These are phyloP conservation scores for Saccharomyces hybrid DNA, from an alignment of 1,139 yeast genomes.

Conservation along the genomic window DNA sequence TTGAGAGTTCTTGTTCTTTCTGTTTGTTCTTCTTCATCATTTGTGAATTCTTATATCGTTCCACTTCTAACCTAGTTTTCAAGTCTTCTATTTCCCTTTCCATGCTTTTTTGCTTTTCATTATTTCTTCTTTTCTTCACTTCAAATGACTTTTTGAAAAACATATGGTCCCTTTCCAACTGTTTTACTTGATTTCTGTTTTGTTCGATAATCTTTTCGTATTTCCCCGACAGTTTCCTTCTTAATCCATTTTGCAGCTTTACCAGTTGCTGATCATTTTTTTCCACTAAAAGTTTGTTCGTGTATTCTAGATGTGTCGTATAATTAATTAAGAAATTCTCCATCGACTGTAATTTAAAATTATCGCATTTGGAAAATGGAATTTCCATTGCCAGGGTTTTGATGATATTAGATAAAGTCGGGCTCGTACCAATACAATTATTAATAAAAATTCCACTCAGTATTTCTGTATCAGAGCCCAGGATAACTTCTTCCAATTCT, in stretches of 20 bases:
- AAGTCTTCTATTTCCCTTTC: constrained; percentile 23
- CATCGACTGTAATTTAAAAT: constrained; percentile 37
- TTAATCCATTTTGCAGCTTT: constrained; percentile 12
- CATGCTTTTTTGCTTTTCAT: constrained; percentile 17
- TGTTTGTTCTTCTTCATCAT: constrained; percentile 9
- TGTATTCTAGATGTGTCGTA: constrained; percentile 15
- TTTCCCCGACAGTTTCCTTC: constrained; percentile 13
- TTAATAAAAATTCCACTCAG: constrained; percentile 55
- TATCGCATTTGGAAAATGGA: constrained; percentile 37
- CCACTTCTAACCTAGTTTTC: constrained; percentile 23
- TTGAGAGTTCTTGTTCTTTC: background rate
- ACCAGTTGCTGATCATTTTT: constrained; percentile 14
- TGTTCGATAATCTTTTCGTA: constrained; percentile 13
- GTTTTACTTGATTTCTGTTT: constrained; percentile 16
- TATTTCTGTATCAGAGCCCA: constrained; percentile 46
- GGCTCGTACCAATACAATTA: constrained; percentile 47
- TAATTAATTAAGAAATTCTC: constrained; percentile 28
- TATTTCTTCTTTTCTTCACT: constrained; percentile 13
- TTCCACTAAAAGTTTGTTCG: constrained; percentile 13
- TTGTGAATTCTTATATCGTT: constrained; percentile 19
- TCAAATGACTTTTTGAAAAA: constrained; percentile 11
- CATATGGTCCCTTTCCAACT: constrained; percentile 21
- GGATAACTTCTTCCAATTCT: constrained; percentile 48
- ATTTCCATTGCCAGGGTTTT: constrained; percentile 38
- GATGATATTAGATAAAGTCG: constrained; percentile 42